phyloP scores from a whole-genome alignment of 2,329 filamentous ascomycete species.

The Aspergillus ochraceus region DNA sequence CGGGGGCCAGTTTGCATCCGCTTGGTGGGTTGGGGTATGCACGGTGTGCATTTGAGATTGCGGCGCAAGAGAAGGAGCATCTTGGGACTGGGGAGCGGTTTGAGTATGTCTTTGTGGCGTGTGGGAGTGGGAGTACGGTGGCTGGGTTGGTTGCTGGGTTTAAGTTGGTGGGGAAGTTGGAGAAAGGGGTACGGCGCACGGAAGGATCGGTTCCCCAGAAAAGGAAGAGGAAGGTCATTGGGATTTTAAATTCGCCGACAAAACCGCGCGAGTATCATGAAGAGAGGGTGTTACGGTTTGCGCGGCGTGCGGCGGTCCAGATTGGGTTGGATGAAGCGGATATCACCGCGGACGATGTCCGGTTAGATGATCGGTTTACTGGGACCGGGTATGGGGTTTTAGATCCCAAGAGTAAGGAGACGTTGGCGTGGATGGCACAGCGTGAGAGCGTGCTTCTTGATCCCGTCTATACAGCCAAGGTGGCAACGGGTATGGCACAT shows the following conservation, averaged over 20 bases:
- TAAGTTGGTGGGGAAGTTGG: conserved; percentile 27
- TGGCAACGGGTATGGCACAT: conserved; percentile 15
- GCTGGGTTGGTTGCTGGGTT: conserved; percentile 37
- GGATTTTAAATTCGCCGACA: conserved; percentile 35
- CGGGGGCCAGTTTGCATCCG: conserved; percentile 34
- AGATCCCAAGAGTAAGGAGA: conserved; percentile 24
- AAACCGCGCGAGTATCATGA: conserved; percentile 30
- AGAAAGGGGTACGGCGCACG: too few species aligned
- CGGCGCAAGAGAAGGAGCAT: conserved; percentile 25
- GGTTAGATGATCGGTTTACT: conserved; percentile 33
- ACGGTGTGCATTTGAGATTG: conserved; percentile 34
- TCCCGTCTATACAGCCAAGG: too few species aligned
- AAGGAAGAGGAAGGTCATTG: conserved; percentile 20
- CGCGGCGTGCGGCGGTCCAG: conserved; percentile 24
- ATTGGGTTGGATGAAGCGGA: conserved; percentile 30
- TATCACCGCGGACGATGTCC: conserved; percentile 30
- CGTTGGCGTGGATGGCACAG: conserved; percentile 26
- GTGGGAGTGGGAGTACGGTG: conserved; percentile 38
- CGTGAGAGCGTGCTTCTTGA: not conserved
- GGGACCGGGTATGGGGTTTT: conserved; percentile 34
- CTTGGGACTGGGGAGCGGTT: conserved; percentile 26
- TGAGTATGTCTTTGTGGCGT: conserved; percentile 38
- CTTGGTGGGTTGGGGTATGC: conserved; percentile 37
- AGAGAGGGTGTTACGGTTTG: conserved; percentile 30
- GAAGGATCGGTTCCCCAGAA: too few species aligned